A percentile compares a stretch with the other conserved stretches of the same genome.
Evolutionary conservation across 2,329 filamentous ascomycete genomes (phyloP).

Genomic region (Rutstroemia sp.): DNA sequence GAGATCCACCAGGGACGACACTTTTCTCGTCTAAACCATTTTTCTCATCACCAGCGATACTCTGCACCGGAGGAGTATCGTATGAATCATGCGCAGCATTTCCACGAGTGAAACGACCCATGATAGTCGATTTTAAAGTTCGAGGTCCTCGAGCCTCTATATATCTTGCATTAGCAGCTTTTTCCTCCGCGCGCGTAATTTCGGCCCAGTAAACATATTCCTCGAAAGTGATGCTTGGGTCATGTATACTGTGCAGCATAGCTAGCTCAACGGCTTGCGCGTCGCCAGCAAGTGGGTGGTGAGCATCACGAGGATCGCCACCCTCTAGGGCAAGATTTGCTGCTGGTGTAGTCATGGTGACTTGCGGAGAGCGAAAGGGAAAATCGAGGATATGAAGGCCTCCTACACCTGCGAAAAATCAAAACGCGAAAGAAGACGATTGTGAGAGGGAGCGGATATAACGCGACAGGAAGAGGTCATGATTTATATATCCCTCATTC

Average conservation of each 20-base stretch:
- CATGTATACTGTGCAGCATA: constrained; percentile 17
- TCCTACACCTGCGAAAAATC: background rate
- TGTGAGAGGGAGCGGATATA: too few species aligned
- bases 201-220: constrained; percentile 31
- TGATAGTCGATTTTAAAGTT: background rate
- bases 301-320: constrained; percentile 19
- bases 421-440: background rate
- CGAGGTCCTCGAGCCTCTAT: background rate
- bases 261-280: constrained; percentile 14
- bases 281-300: constrained; percentile 6
- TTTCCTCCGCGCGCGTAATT: constrained; percentile 28
- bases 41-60: background rate
- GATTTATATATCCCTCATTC: too few species aligned
- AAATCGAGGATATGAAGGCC: too few species aligned
- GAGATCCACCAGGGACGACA: background rate
- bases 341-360: constrained; percentile 14
- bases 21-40: background rate
- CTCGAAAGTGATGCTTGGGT: constrained; percentile 28
- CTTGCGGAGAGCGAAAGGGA: background rate
- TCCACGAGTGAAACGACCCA: background rate
- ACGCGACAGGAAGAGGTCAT: too few species aligned
- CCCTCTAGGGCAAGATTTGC: constrained; percentile 22
- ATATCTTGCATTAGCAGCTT: constrained; percentile 10
- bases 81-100: background rate
- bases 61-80: background rate